Percentiles rank a stretch among this genome's conserved stretches.
Conservation (phyloP, 2,329 filamentous ascomycete genomes). For the Orbilia oligospora region DNA sequence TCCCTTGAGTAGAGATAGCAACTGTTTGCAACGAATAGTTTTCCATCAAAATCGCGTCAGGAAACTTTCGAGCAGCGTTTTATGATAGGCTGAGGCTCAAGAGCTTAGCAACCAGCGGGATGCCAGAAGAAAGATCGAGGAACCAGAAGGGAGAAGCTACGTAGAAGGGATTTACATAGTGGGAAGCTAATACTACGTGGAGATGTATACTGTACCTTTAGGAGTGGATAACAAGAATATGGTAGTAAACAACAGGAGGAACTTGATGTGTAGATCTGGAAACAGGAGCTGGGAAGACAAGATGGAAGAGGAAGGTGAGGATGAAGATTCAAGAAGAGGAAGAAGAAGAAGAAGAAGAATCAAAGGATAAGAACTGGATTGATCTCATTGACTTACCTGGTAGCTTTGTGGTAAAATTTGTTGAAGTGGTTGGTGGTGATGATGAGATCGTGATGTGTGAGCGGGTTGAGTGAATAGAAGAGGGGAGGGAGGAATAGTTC, state of each 20-base stretch:
- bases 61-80: background rate
- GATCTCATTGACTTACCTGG: conserved; percentile 1
- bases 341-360: background rate
- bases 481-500: background rate
- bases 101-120: background rate
- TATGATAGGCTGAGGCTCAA: background rate
- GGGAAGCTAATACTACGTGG: background rate
- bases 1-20: background rate
- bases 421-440: background rate
- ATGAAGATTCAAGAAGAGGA: background rate
- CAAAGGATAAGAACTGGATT: background rate
- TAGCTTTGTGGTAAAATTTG: background rate
- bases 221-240: background rate
- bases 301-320: background rate
- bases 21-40: conserved; percentile 5
- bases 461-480: background rate
- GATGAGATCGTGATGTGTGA: conserved; percentile 9
- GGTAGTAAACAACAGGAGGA: background rate
- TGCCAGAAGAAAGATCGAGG: background rate
- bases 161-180: background rate
- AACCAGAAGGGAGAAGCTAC: background rate
- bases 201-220: background rate
- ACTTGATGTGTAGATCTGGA: background rate
- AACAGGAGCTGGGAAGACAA: background rate
- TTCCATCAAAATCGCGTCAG: background rate